Evolutionary conservation across 441 rosid genomes (phyloP).

Genomic region (Jatropha multifida): DNA sequence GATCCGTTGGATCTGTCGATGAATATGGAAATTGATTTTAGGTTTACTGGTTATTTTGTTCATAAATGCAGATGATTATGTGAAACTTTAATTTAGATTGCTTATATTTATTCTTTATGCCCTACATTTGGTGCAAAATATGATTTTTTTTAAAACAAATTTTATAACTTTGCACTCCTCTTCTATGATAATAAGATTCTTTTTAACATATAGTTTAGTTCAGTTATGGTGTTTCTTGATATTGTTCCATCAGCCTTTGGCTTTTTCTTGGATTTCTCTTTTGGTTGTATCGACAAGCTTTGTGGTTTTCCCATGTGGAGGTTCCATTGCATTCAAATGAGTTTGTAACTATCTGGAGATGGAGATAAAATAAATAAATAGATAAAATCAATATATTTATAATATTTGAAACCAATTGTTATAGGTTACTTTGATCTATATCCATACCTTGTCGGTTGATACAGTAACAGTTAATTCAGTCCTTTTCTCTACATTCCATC

Average conservation of each 20-base stretch:
- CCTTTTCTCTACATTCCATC: conserved; percentile 16
- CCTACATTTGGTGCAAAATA: not conserved
- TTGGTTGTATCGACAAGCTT: conserved; percentile 3
- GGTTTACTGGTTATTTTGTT: not conserved
- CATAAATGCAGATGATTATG: not conserved
- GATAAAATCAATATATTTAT: not conserved
- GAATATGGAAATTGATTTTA: not conserved
- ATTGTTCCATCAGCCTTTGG: not conserved
- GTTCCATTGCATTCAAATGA: conserved; percentile 20
- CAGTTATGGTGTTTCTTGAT: too few species aligned
- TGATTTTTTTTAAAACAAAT: not conserved
- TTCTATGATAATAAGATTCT: too few species aligned
- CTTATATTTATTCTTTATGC: not conserved
- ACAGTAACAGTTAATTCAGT: conserved; percentile 20
- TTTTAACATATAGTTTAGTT: too few species aligned
- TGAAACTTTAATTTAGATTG: not conserved
- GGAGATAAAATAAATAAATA: not conserved
- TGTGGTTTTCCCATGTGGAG: conserved; percentile 18
- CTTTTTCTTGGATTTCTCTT: conserved; percentile 8
- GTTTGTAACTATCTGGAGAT: conserved; percentile 7
- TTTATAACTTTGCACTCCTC: not conserved
- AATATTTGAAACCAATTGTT: conserved; percentile 18
- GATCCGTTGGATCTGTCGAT: conserved; percentile 15
- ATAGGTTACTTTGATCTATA: conserved; percentile 19
- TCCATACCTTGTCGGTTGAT: conserved; percentile 14